phyloP scores from a whole-genome alignment of 345 rosid species.

The Toxicodendron radicans region DNA sequence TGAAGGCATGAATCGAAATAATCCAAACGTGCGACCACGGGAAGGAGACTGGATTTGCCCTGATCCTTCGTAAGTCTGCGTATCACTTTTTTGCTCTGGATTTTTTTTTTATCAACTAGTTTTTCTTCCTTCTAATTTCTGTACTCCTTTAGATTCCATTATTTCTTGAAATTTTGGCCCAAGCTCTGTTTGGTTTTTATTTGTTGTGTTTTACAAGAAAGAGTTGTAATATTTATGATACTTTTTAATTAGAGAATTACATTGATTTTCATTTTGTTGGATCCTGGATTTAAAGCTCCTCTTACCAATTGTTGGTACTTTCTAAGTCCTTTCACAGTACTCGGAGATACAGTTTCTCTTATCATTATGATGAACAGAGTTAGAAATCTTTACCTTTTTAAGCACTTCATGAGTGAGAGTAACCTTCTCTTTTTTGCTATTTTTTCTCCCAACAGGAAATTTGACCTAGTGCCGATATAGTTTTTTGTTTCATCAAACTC shows the following conservation, averaged over 20 bases:
- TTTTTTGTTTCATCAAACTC: too few relatives aligned
- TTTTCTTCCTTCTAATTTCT: neutral
- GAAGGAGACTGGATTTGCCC: slow-evolving; percentile 91
- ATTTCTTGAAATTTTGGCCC: neutral
- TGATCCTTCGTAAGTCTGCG: slow-evolving; percentile 57
- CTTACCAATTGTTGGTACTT: neutral
- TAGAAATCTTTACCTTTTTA: neutral
- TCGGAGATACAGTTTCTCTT: neutral
- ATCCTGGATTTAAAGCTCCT: neutral
- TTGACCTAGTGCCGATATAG: too few relatives aligned
- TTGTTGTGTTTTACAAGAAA: neutral
- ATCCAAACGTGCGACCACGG: slow-evolving; percentile 82
- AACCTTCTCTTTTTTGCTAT: too few relatives aligned
- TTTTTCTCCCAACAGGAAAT: neutral
- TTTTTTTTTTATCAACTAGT: neutral
- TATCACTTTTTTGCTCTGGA: slow-evolving; percentile 2
- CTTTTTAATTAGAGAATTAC: neutral
- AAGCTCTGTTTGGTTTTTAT: neutral
- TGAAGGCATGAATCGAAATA: slow-evolving; percentile 50
- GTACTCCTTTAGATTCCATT: neutral
- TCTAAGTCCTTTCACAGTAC: neutral
- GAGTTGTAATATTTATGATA: neutral
- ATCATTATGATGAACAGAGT: neutral
- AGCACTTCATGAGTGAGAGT: neutral
- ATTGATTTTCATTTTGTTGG: neutral